Base-by-base conservation (phyloP, 257 asterid genomes). In the Nicotiana noctiflora region DNA sequence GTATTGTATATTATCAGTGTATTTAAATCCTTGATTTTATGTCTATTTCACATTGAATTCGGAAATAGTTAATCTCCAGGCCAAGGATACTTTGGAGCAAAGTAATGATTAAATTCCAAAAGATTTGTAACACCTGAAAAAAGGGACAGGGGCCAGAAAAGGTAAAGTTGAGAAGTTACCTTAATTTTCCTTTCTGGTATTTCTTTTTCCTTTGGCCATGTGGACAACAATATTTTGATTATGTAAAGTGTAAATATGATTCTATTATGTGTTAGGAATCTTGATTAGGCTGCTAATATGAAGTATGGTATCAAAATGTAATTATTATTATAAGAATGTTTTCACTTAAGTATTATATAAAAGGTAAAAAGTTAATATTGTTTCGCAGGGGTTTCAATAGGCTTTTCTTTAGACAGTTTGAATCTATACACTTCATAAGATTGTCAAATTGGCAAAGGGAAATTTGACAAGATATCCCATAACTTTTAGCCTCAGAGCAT, bases 331-430 rank as follows among this genome's bases (percentile, higher is more conserved):
- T 57, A 49, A 49, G 55, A 56, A 56, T 56, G 62, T 19, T 56
- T 11, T 56, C 1, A 56, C 23, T 3, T 55, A 18, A 51, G 19
- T 4, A 4, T 8, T 13, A 15, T 13, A 15, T 2, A 60, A 80
- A 67, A 2, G 61, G 19, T 49, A 15, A 25, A 74, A 49, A 74
- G 61, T 44, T 49, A 49, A 23, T 7, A 49, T 23, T 74, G 23
- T 46, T 19, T 74, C 79, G 25, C 25, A 25, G 62, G 17, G 25
- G 57, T 70, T 40, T 40, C 14, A 13, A 12, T 62, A 44, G 75
- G 60, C 46, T 57, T 52, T 40, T 61, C 84, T 85, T 82, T 82
- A 13, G 86, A 85, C 86, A 80, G 74, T 25, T 76, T 80, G 86
- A 83, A 85, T 82, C 80, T 57, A 3, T 52, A 82, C 44, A 82